Conservation (phyloP, 2,329 filamentous ascomycete species). For the Phyllosticta ampelicida region DNA sequence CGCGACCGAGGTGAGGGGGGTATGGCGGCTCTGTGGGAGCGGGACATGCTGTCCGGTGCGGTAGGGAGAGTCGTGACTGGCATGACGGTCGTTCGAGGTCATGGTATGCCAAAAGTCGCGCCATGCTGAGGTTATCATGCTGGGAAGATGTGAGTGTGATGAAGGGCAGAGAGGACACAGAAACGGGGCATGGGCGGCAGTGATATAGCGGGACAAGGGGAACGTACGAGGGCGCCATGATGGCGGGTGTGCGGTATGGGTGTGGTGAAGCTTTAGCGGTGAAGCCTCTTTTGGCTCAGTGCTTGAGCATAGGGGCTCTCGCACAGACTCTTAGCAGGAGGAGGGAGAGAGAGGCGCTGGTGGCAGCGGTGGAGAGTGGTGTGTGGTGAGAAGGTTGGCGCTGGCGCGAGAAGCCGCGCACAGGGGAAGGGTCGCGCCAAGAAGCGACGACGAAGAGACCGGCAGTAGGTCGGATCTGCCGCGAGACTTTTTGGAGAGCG, state of each 20-base stretch:
- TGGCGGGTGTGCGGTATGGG: constrained; percentile 4
- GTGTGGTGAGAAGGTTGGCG: constrained; percentile 8
- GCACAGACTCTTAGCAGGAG: not conserved
- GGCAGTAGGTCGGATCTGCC: not conserved
- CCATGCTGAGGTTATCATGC: constrained; percentile 43
- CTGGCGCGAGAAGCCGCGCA: constrained; percentile 7
- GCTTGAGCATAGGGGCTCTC: not conserved
- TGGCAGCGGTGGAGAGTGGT: not conserved
- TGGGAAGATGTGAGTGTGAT: constrained; percentile 1
- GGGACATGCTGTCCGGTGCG: constrained; percentile 84
- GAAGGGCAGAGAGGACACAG: constrained; percentile 1
- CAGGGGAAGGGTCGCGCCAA: constrained; percentile 11
- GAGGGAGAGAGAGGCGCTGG: not conserved
- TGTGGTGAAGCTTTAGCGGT: not conserved
- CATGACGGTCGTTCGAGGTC: constrained; percentile 72
- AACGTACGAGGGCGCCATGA: constrained; percentile 5
- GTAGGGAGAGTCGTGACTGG: constrained; percentile 85
- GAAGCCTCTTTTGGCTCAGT: not conserved
- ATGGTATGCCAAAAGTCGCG: constrained; percentile 88
- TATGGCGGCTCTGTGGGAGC: constrained; percentile 69
- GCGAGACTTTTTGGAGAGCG: not conserved
- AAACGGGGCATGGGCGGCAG: not conserved
- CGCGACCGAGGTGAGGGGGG: constrained; percentile 74
- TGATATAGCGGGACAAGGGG: constrained; percentile 1
- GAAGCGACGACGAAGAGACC: constrained; percentile 8